These are phyloP conservation scores for Sporothrix protearum DNA, from an alignment of 2,329 filamentous ascomycete species.

Conservation along the genomic window DNA sequence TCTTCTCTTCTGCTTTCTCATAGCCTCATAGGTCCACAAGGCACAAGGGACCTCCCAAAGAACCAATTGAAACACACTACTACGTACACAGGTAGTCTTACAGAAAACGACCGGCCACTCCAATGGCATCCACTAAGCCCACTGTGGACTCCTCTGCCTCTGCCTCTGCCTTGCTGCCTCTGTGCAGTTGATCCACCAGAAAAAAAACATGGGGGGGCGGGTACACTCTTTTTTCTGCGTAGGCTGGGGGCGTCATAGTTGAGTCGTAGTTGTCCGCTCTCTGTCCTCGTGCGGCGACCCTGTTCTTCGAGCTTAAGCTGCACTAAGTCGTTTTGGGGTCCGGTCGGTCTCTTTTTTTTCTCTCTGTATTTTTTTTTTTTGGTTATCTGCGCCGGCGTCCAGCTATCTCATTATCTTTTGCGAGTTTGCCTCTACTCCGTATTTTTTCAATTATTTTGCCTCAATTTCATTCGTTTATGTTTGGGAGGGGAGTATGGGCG, in stretches of 20 bases:
- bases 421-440: too few relatives aligned
- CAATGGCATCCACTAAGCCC: not conserved
- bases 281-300: not conserved
- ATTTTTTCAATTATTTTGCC: not conserved
- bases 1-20: not conserved
- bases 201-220: not conserved
- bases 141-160: not conserved
- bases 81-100: too few relatives aligned
- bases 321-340: not conserved
- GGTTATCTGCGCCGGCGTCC: not conserved
- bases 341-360: not conserved
- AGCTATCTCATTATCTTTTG: too few relatives aligned
- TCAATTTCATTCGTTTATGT: conserved; percentile 11
- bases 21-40: not conserved
- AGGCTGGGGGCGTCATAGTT: not conserved
- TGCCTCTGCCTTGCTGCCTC: not conserved
- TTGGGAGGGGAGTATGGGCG: not conserved
- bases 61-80: not conserved
- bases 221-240: too few relatives aligned
- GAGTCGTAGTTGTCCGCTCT: not conserved
- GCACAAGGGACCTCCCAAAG: not conserved
- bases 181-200: not conserved
- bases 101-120: not conserved
- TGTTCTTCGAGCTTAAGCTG: not conserved
- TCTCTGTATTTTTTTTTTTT: not conserved